Evolutionary conservation across 2,329 filamentous ascomycete species (phyloP), one percentile per base, ranked within the genome.

Genomic region (Mycocentrospora acerina): DNA sequence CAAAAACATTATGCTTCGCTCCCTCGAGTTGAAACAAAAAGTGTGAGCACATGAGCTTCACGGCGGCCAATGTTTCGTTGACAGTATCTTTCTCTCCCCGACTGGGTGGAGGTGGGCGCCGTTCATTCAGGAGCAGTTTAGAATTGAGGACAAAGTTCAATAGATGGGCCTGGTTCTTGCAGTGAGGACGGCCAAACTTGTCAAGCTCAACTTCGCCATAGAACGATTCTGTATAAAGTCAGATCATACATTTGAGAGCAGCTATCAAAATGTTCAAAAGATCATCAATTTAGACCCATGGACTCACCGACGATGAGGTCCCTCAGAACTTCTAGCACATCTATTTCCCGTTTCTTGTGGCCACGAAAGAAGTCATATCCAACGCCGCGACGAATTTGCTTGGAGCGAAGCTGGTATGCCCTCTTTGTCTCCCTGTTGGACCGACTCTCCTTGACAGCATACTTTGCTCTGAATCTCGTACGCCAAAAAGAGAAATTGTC

Each of bases 401-500:
- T 53, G 11, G 46, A 46, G 11, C 57, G 58, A 7, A 29, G 30
- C 50, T 68, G 58, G 44, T 75, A 75, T 29, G 58, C 29, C 7
- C 51, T 55, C 41, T 61, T 67, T 39, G 72, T 50, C 6, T 64
- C 48, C 7, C 46, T 32, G 35, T 66, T 64, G 29, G 57, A 28
- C 17, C 31, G 35, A 32, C 48, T 42, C 1, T 42, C 24, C 4
- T 43, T 45, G 32, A 49, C 40, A 22, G 76, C 75, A 46, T 71
- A 80, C 17, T 40, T 59, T 15, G 58, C 38, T 11, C 63, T 53
- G 48, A 75, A 79, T 13, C 61, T 66, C 25, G 53, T 46, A 24
- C 71, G 69, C 76, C 76, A 80, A 52, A 78, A 73, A 6, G 67
- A 71, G 16, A 48, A 39, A 8, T 62, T 49, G 28, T 70, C 65